Conservation (phyloP, 2,329 filamentous ascomycete species). For the Colletotrichum limetticola region DNA sequence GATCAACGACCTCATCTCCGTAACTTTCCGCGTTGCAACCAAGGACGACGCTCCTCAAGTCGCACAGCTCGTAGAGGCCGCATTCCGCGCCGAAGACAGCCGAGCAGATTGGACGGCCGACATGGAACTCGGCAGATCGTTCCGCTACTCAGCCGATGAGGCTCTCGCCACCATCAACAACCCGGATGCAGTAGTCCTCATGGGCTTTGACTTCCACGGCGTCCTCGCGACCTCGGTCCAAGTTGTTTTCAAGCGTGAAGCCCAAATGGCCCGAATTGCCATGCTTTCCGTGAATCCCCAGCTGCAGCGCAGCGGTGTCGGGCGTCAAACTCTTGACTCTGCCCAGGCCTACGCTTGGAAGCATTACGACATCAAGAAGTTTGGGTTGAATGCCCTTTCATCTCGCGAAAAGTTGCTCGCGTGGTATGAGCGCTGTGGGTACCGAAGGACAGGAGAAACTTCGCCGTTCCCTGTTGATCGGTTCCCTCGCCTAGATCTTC, state of each 20-base stretch:
- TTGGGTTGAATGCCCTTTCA: conserved; percentile 48
- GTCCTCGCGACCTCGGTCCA: conserved; percentile 42
- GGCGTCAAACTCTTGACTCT: conserved; percentile 44
- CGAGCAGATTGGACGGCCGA: conserved; percentile 49
- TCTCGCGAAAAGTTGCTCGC: conserved; percentile 45
- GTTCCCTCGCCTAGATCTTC: conserved; percentile 33
- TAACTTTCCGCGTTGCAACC: conserved; percentile 49
- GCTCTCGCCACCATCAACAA: conserved; percentile 41
- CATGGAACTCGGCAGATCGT: conserved; percentile 41
- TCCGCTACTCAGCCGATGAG: conserved; percentile 39
- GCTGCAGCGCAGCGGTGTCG: conserved; percentile 46
- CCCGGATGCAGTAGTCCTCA: conserved; percentile 43
- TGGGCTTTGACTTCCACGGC: conserved; percentile 39
- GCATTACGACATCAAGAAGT: conserved; percentile 41
- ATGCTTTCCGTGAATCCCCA: conserved; percentile 47
- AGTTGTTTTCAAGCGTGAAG: conserved; percentile 39
- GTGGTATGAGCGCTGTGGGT: conserved; percentile 50
- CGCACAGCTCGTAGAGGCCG: conserved; percentile 49
- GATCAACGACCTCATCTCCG: conserved; percentile 36
- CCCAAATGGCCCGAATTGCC: conserved; percentile 43
- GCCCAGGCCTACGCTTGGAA: conserved; percentile 44
- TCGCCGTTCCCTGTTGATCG: conserved; percentile 44
- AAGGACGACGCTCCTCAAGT: conserved; percentile 47
- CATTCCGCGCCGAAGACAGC: conserved; percentile 52
- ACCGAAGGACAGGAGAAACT: conserved; percentile 45